Evolutionary conservation across 129 eudicot genomes (phyloP), one percentile per base, ranked within the genome.

Genomic region (Pittosporum tobira): DNA sequence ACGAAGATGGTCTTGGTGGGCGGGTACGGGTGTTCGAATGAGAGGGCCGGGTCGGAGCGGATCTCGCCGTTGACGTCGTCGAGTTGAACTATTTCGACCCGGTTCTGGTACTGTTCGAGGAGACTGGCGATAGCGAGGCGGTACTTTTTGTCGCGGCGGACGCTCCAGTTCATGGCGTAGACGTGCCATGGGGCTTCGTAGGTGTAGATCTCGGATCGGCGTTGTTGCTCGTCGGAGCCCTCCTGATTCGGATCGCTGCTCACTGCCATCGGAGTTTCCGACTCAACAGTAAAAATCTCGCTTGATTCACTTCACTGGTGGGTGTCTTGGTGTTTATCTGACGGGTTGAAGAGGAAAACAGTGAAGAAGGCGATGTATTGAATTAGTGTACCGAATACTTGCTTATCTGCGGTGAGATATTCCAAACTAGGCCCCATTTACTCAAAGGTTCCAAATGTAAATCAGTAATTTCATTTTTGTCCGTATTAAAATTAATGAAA

Each of bases 81-180:
- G 49, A 90, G 89, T 51, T 90, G 97, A 38, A 90, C 95, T 23
- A 90, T 90, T 61, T 90, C 94, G 8, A 90, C 88, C 3, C 97
- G 94, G 70, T 90, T 90, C 14, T 78, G 87, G 84, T 73, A 75
- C 63, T 80, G 94, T 66, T 90, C 95, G 16, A 85, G 79, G 29
- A 90, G 81, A 50, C 86, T 74, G 48, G 95, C 80, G 71, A 90
- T 90, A 64, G 94, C 97, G 61, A 90, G 82, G 0, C 97, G 95
- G 73, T 90, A 90, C 67, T 78, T 82, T 44, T 85, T 85, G 82
- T 90, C 97, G 56, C 79, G 72, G 45, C 97, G 97, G 0, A 90
- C 97, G 66, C 94, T 82, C 97, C 97, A 90, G 65, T 90, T 90
- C 95, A 90, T 90, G 59, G 97, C 95, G 86, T 90, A 90, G 65